phyloP scores from a whole-genome alignment of 2,329 filamentous ascomycete species.

The Aureobasidium namibiae region DNA sequence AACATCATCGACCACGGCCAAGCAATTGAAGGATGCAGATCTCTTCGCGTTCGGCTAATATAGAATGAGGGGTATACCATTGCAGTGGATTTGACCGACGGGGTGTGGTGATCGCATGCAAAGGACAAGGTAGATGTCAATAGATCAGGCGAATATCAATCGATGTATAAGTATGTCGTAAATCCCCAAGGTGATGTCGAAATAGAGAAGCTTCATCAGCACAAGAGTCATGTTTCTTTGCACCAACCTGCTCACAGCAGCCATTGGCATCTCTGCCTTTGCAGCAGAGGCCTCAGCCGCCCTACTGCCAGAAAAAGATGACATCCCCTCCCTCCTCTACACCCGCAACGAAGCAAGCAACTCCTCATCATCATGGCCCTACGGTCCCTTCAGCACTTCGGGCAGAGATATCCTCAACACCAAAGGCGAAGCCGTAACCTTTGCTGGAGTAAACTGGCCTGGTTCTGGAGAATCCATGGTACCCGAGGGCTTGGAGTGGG shows the following conservation, averaged over 20 bases:
- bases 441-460: constrained; percentile 55
- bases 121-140: background rate
- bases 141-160: background rate
- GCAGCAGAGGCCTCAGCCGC: background rate
- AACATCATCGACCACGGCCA: background rate
- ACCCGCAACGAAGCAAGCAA: background rate
- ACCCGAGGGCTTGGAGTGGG: constrained; percentile 56
- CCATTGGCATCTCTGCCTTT: background rate
- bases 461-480: constrained; percentile 55
- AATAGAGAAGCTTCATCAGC: background rate
- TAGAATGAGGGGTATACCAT: constrained; percentile 3
- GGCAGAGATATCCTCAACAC: constrained; percentile 27
- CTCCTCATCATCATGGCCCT: background rate
- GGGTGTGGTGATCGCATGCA: no score
- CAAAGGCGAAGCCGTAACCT: constrained; percentile 29
- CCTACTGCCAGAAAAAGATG: constrained; percentile 1
- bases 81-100: background rate
- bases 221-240: constrained; percentile 1
- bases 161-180: background rate
- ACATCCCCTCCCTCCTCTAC: background rate
- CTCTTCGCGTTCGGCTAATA: background rate
- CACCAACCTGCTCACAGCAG: background rate
- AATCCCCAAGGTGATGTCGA: background rate
- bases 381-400: constrained; percentile 19
- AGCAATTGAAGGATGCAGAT: constrained; percentile 4